phyloP scores from a whole-genome alignment of 306 rosid species.

The apple (Malus domestica) region DNA sequence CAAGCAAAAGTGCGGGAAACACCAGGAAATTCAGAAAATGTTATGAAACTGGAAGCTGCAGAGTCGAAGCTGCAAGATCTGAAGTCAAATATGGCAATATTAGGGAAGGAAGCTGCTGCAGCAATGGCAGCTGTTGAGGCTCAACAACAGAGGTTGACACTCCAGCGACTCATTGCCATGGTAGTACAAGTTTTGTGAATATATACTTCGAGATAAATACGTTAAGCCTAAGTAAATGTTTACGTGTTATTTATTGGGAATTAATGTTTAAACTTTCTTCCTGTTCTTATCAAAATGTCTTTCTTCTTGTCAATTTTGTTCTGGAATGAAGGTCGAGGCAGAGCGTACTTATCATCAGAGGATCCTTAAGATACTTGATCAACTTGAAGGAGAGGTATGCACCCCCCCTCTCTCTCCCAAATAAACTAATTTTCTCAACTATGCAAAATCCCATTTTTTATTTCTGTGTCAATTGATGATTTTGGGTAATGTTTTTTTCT shows the following conservation, averaged over 20 bases:
- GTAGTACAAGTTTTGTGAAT: constrained; percentile 31
- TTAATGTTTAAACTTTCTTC: constrained; percentile 4
- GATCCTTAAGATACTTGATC: constrained; percentile 79
- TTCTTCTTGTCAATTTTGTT: constrained; percentile 11
- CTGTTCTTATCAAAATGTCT: not conserved
- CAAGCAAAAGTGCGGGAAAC: constrained; percentile 81
- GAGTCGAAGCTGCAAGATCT: constrained; percentile 82
- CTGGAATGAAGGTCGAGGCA: constrained; percentile 70
- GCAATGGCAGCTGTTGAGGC: constrained; percentile 99
- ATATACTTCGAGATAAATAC: not conserved
- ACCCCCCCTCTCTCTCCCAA: not conserved
- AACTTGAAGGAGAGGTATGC: constrained; percentile 89
- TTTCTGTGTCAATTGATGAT: constrained; percentile 16
- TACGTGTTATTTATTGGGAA: not conserved
- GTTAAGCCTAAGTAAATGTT: not conserved
- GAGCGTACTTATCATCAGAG: constrained; percentile 86
- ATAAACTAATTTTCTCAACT: not conserved
- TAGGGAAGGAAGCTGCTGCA: constrained; percentile 97
- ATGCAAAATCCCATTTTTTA: not conserved
- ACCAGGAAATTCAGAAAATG: constrained; percentile 65
- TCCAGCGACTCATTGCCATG: constrained; percentile 92
- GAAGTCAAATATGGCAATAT: constrained; percentile 72
- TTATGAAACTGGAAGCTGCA: constrained; percentile 77
- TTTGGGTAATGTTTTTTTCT: constrained; percentile 12
- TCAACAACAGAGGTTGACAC: constrained; percentile 93